phyloP scores from a whole-genome alignment of 2,329 filamentous ascomycete species.

The Hypoxylon rubiginosum region DNA sequence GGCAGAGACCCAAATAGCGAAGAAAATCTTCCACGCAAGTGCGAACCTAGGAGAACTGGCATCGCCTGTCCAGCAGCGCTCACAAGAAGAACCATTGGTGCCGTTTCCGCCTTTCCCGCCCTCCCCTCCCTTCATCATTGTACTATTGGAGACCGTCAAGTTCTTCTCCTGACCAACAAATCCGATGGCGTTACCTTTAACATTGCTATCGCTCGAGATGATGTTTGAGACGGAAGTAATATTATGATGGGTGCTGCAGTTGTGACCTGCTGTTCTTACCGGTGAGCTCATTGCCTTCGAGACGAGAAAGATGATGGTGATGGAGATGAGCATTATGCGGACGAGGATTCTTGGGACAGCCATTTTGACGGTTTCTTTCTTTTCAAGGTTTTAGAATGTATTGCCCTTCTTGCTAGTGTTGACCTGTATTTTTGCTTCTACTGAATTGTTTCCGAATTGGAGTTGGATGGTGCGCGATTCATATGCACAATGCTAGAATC shows the following conservation, averaged over 20 bases:
- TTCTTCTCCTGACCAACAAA: slow-evolving; percentile 29
- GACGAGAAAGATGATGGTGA: slow-evolving; percentile 2
- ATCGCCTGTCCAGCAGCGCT: neutral
- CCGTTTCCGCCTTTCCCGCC: neutral
- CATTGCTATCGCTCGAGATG: neutral
- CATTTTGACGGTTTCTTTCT: neutral
- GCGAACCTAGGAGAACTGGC: too few relatives aligned
- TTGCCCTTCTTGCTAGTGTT: too few relatives aligned
- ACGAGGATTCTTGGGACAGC: neutral
- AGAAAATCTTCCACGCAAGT: neutral
- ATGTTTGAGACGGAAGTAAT: neutral
- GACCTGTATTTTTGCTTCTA: too few relatives aligned
- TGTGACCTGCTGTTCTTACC: neutral
- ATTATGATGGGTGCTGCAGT: slow-evolving; percentile 7
- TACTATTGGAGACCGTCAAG: neutral
- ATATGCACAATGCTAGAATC: too few relatives aligned
- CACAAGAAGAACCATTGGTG: neutral
- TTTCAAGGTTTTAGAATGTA: neutral
- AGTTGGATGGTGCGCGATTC: too few relatives aligned
- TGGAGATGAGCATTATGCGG: neutral
- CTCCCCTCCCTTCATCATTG: neutral
- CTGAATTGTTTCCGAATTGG: too few relatives aligned
- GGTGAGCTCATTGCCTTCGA: slow-evolving; percentile 7
- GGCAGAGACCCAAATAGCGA: neutral
- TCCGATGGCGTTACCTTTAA: neutral